Evolutionary conservation across 116 monocot genomes (phyloP), one percentile per base, ranked within the genome.

Genomic region (Dioscorea cayenensis): DNA sequence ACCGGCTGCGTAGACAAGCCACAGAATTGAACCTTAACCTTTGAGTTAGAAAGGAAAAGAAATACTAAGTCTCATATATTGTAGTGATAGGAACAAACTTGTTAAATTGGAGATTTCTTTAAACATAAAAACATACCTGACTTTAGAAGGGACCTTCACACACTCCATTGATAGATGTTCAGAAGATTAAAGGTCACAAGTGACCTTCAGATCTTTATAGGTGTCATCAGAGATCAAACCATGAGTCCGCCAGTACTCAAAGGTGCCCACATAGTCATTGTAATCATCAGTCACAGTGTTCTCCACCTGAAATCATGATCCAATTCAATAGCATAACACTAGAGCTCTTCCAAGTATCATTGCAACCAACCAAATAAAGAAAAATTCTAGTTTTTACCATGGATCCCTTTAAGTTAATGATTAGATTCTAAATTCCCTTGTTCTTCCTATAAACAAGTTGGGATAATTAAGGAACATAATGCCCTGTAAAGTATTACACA

Each of bases 171-270:
- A 90, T 22, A 86, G 86, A 51, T 91, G 94, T 75, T 80, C 43
- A 9, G 91, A 85, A 9, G 84, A 82, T 28, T 84, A 63, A 13
- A 66, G 68, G 23, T 71, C 68, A 43, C 96, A 97, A 20, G 69
- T 17, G 37, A 58, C 71, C 66, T 69, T 77, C 55, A 92, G 66
- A 3, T 82, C 37, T 38, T 68, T 71, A 48, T 95, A 92, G 23
- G 85, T 73, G 0, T 36, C 22, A 60, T 92, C 92, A 0, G 92
- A 95, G 49, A 95, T 95, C 70, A 95, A 48, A 8, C 92, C 95
- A 71, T 92, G 89, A 74, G 79, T 90, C 95, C 95, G 92, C 90
- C 89, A 92, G 69, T 92, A 92, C 76, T 95, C 95, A 29, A 92
- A 87, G 2, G 85, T 86, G 60, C 95, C 95, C 11, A 81, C 63